A percentile compares a stretch with the other conserved stretches of the same genome.
phyloP scores from a whole-genome alignment of 495 filamentous ascomycete genomes.

The Daldinia concentrica region DNA sequence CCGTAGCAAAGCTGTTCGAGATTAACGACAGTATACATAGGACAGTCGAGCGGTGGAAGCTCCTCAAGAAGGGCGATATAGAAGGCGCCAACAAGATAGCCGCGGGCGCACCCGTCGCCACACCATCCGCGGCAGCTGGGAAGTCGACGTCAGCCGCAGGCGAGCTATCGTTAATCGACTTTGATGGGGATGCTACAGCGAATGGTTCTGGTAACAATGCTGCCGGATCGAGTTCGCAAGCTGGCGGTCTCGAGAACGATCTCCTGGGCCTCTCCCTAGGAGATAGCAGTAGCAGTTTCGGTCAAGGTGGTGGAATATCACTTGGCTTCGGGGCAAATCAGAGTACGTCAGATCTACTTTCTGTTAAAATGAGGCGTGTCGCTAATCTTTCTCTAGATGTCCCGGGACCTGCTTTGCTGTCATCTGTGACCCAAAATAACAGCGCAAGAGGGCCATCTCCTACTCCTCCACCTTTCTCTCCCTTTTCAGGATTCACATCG shows the following conservation, averaged over 20 bases:
- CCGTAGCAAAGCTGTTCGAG: slow-evolving; percentile 92
- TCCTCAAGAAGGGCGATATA: slow-evolving; percentile 92
- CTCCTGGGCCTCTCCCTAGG: slow-evolving; percentile 63
- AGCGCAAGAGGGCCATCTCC: slow-evolving; percentile 56
- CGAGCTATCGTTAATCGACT: slow-evolving; percentile 93
- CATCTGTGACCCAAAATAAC: slow-evolving; percentile 68
- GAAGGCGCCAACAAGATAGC: slow-evolving; percentile 87
- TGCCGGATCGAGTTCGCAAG: slow-evolving; percentile 47
- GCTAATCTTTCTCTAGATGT: slow-evolving; percentile 57
- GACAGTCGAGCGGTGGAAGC: slow-evolving; percentile 92
- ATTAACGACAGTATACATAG: slow-evolving; percentile 99
- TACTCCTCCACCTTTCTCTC: slow-evolving; percentile 63
- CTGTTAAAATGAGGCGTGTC: neutral
- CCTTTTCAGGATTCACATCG: slow-evolving; percentile 66
- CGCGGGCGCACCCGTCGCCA: slow-evolving; percentile 74
- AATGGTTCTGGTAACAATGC: slow-evolving; percentile 56
- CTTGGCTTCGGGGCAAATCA: slow-evolving; percentile 79
- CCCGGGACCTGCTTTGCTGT: slow-evolving; percentile 70
- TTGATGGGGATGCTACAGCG: slow-evolving; percentile 74
- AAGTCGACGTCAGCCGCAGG: slow-evolving; percentile 79
- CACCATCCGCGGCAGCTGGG: slow-evolving; percentile 64
- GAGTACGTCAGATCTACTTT: slow-evolving; percentile 53
- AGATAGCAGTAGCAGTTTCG: slow-evolving; percentile 59
- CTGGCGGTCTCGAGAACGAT: slow-evolving; percentile 61
- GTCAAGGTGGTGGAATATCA: slow-evolving; percentile 83